Evolutionary conservation across 352 stramenopile genomes (phyloP).

Genomic region (Globisporangium parvum): DNA sequence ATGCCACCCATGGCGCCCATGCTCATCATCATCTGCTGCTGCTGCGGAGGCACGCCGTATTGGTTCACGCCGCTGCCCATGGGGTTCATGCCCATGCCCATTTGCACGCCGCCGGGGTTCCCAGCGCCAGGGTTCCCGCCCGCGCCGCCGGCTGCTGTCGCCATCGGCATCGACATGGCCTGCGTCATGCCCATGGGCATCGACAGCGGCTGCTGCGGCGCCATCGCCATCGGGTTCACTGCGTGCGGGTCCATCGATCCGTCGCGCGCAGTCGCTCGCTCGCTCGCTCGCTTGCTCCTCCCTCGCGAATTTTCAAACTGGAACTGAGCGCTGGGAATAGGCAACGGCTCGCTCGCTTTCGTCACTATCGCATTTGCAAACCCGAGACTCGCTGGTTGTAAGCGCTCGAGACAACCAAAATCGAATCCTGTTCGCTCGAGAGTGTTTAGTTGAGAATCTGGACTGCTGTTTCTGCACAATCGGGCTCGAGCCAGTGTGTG

Average conservation of each 20-base stretch:
- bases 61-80: constrained; percentile 28
- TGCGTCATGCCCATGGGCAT: constrained; percentile 58
- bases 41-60: constrained; percentile 34
- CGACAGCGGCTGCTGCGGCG: constrained; percentile 47
- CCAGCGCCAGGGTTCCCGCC: constrained; percentile 13
- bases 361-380: no score
- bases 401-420: no score
- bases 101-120: constrained; percentile 30
- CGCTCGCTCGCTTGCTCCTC: neutral
- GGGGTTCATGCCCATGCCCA: constrained; percentile 48
- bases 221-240: constrained; percentile 59
- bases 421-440: no score
- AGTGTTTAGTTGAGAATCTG: no score
- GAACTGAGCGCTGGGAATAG: neutral
- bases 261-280: neutral
- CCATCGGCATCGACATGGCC: constrained; percentile 50
- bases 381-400: no score
- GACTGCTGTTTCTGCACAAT: no score
- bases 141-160: constrained; percentile 6
- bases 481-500: no score
- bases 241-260: constrained; percentile 65
- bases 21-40: constrained; percentile 63
- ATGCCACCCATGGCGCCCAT: constrained; percentile 53
- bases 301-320: constrained; percentile 4
- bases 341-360: no score